Conservation (phyloP, 2,329 filamentous ascomycete species). For the Aspergillus sp. region DNA sequence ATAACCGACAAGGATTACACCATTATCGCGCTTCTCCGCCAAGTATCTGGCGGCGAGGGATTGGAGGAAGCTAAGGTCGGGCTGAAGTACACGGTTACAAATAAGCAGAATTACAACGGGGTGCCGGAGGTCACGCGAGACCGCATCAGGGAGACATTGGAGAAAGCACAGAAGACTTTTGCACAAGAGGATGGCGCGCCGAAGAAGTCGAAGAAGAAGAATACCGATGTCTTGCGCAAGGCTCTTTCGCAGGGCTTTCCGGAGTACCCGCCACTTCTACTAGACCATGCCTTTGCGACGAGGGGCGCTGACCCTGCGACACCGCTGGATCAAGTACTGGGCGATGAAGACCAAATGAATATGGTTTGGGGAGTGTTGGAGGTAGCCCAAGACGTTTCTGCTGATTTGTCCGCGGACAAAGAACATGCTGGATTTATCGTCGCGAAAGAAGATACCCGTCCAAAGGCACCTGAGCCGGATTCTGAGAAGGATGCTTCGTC, state of each 20-base stretch:
- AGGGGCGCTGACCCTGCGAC: constrained; percentile 67
- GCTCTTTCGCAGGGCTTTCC: constrained; percentile 80
- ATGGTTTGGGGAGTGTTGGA: constrained; percentile 67
- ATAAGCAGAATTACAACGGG: constrained; percentile 79
- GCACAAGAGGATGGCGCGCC: constrained; percentile 38
- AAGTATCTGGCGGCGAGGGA: constrained; percentile 77
- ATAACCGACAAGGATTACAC: constrained; percentile 82
- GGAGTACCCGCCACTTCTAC: constrained; percentile 81
- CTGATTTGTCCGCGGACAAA: constrained; percentile 65
- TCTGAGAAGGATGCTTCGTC: constrained; percentile 36
- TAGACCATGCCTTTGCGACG: constrained; percentile 78
- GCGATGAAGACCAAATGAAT: constrained; percentile 63
- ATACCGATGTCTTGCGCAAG: constrained; percentile 73
- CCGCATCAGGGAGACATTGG: constrained; percentile 67
- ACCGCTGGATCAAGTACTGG: constrained; percentile 68
- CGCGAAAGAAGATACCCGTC: constrained; percentile 57
- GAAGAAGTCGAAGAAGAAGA: constrained; percentile 73
- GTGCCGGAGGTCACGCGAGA: constrained; percentile 73
- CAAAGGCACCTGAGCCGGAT: constrained; percentile 33
- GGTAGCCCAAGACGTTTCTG: constrained; percentile 68
- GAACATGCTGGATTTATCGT: constrained; percentile 82
- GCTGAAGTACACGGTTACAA: constrained; percentile 73
- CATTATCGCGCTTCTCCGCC: constrained; percentile 76
- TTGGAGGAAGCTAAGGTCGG: constrained; percentile 80
- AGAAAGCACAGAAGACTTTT: constrained; percentile 56